A percentile compares a stretch with the other conserved stretches of the same genome.
Conservation (phyloP, 305 asterid species). For the Fraxinus baroniana region DNA sequence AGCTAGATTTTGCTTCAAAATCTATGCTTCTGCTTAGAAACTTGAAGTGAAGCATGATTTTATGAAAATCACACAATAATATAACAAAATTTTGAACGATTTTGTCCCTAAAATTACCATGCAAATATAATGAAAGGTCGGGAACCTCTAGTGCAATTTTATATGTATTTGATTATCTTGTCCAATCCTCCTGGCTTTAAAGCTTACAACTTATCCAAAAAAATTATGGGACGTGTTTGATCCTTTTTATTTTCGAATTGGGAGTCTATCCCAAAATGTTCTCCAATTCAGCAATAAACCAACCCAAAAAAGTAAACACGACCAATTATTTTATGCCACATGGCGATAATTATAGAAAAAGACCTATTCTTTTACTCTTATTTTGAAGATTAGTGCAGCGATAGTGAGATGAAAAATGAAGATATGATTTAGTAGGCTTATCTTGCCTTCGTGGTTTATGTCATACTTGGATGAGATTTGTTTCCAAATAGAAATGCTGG, state of each 20-base stretch:
- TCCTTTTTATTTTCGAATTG: neutral
- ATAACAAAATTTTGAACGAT: neutral
- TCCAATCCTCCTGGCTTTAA: neutral
- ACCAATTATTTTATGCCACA: slow-evolving; percentile 19
- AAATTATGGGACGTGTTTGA: slow-evolving; percentile 1
- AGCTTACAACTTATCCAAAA: neutral
- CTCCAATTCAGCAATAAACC: slow-evolving; percentile 8
- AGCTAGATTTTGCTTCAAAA: neutral
- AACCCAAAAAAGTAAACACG: neutral
- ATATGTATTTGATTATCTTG: neutral
- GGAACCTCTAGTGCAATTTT: neutral
- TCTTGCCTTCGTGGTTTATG: slow-evolving; percentile 38
- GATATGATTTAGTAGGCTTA: slow-evolving; percentile 44
- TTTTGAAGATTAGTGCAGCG: slow-evolving; percentile 19
- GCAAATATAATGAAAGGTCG: neutral
- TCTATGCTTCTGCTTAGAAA: neutral
- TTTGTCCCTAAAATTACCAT: neutral
- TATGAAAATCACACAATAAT: neutral
- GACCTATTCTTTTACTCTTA: slow-evolving; percentile 16
- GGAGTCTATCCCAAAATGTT: slow-evolving; percentile 19
- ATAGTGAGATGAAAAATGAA: slow-evolving; percentile 10
- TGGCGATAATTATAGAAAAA: slow-evolving; percentile 32
- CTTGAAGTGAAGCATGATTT: neutral
- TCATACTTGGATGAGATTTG: slow-evolving; percentile 33
- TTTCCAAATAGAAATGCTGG: slow-evolving; percentile 14